A percentile compares a stretch with the other conserved stretches of the same genome.
Conservation (phyloP, 768 basidiomycete genomes). For the Podaxis rugospora region DNA sequence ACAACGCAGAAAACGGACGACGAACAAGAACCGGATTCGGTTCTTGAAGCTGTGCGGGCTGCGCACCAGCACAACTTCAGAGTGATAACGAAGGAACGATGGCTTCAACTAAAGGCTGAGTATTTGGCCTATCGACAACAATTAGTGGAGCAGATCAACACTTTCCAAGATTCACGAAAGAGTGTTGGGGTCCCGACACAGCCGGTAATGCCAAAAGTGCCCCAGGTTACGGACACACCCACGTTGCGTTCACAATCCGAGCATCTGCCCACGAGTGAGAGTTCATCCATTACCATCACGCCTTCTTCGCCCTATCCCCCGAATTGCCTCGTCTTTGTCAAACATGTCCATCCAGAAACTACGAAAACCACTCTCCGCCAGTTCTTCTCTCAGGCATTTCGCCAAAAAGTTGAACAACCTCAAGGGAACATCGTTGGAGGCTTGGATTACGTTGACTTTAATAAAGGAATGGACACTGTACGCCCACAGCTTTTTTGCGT, state of each 20-base stretch:
- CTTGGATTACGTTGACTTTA: slow-evolving; percentile 78
- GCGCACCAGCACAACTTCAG: slow-evolving; percentile 60
- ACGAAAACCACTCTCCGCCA: slow-evolving; percentile 77
- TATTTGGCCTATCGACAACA: slow-evolving; percentile 60
- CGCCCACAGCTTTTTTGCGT: slow-evolving; percentile 19
- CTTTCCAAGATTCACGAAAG: slow-evolving; percentile 23
- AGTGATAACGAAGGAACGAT: slow-evolving; percentile 47
- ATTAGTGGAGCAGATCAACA: slow-evolving; percentile 46
- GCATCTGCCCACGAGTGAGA: not conserved
- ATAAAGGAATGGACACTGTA: slow-evolving; percentile 72
- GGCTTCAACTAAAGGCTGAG: slow-evolving; percentile 64
- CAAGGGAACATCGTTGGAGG: slow-evolving; percentile 22
- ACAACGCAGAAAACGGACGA: not conserved
- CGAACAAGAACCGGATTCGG: not conserved
- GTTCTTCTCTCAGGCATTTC: slow-evolving; percentile 46
- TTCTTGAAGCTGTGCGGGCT: slow-evolving; percentile 23
- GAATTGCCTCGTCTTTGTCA: slow-evolving; percentile 66
- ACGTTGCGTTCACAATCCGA: not conserved
- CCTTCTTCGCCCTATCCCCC: slow-evolving; percentile 47
- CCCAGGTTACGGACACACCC: not conserved
- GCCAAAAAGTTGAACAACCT: not conserved
- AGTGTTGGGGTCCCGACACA: not conserved
- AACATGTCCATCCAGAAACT: slow-evolving; percentile 66
- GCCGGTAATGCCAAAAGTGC: not conserved
- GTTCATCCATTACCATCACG: slow-evolving; percentile 12